Conservation (phyloP, 805 yeast genomes). For the Nakazawaea ishiwadae region DNA sequence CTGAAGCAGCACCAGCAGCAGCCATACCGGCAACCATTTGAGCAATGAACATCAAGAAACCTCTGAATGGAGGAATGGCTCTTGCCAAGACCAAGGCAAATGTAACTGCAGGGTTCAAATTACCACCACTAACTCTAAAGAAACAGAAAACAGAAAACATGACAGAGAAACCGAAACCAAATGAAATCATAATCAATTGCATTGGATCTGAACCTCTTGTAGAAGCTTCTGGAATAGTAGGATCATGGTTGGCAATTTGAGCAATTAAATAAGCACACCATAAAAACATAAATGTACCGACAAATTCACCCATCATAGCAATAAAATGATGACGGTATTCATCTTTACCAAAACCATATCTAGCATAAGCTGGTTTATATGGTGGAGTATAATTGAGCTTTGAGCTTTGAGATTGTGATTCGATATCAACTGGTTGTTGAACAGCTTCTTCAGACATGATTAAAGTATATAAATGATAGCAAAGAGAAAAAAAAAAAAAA, state of each 20-base stretch:
- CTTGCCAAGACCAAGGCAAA: slow-evolving; percentile 65
- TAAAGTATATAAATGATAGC: neutral
- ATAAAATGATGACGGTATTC: slow-evolving; percentile 53
- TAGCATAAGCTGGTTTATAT: slow-evolving; percentile 26
- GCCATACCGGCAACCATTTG: slow-evolving; percentile 86
- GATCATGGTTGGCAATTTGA: slow-evolving; percentile 61
- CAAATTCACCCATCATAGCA: slow-evolving; percentile 76
- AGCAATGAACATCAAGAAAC: slow-evolving; percentile 54
- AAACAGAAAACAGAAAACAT: slow-evolving; percentile 67
- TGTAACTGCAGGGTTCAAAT: slow-evolving; percentile 86
- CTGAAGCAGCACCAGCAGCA: slow-evolving; percentile 85
- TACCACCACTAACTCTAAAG: slow-evolving; percentile 82
- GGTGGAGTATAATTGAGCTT: slow-evolving; percentile 33
- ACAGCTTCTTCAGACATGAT: slow-evolving; percentile 9
- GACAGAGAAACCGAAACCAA: slow-evolving; percentile 85
- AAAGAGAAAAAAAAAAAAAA: neutral
- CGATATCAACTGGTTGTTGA: slow-evolving; percentile 27
- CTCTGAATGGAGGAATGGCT: slow-evolving; percentile 71
- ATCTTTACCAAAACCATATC: slow-evolving; percentile 34
- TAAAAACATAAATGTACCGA: slow-evolving; percentile 80
- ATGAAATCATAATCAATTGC: slow-evolving; percentile 71
- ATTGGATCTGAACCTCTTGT: slow-evolving; percentile 44
- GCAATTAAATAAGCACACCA: slow-evolving; percentile 83
- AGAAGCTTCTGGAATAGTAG: slow-evolving; percentile 20
- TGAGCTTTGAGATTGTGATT: slow-evolving; percentile 35